phyloP scores from a whole-genome alignment of 306 rosid genomes.

The Alnus rubra region DNA sequence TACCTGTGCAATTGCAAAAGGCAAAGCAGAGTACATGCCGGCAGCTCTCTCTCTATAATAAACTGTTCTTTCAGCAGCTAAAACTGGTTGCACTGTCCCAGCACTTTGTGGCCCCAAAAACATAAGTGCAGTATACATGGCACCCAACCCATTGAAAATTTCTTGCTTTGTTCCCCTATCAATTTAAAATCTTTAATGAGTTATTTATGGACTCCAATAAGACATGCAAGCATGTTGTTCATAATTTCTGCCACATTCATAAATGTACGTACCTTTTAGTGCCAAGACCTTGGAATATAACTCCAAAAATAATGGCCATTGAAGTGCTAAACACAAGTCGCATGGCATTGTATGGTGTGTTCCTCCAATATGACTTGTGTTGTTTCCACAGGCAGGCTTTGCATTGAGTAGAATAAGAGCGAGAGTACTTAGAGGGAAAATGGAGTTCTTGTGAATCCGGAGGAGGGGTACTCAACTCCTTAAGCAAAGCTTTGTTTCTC shows the following conservation, averaged over 20 bases:
- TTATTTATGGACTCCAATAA: conserved; percentile 2
- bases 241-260: not conserved
- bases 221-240: not conserved
- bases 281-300: conserved; percentile 50
- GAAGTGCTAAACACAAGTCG: conserved; percentile 31
- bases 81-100: conserved; percentile 47
- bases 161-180: conserved; percentile 22
- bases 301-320: conserved; percentile 40
- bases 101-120: conserved; percentile 47
- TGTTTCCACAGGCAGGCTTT: conserved; percentile 53
- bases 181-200: not conserved
- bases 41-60: conserved; percentile 54
- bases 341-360: conserved; percentile 42
- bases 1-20: conserved; percentile 49
- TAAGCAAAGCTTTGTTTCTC: conserved; percentile 39
- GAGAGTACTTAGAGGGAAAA: conserved; percentile 33
- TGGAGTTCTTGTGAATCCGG: conserved; percentile 36
- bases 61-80: conserved; percentile 46
- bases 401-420: conserved; percentile 32
- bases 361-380: conserved; percentile 46
- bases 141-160: conserved; percentile 46
- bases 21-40: conserved; percentile 47
- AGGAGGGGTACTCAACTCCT: conserved; percentile 36
- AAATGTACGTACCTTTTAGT: conserved; percentile 3
- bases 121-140: conserved; percentile 40